Evolutionary conservation across 345 rosid species (phyloP), one percentile per base, ranked within the genome.

Genomic region (Salix arbutifolia): DNA sequence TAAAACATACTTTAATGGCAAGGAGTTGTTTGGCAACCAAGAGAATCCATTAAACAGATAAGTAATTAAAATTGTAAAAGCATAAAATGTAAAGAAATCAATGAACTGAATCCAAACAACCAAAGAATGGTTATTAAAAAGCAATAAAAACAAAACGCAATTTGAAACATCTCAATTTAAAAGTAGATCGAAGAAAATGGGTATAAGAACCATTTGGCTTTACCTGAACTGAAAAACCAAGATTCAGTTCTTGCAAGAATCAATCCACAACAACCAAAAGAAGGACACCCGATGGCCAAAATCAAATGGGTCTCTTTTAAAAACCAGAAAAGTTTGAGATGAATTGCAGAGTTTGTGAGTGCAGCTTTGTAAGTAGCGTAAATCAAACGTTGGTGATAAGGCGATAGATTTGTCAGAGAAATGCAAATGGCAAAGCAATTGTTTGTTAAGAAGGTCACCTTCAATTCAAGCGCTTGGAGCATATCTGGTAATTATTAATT

Each of bases 161-260:
- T 28, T 65, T 46, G 33, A 4, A 30, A 35, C 37, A 71, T 18
- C 65, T 52, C 9, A 30, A 66, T 58, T 42, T 16, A 23, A 53
- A 50, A 74, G 71, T 78, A 75, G 84, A 84, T 79, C 83, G 53
- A 67, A 21, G 70, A 71, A 74, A 73, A n/a, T 62, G 58, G 78
- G 44, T n/a, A 62, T 25, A n/a, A 71, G 74, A 75, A 77, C 11
- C 62, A 56, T n/a, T n/a, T 21, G 62, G 62, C 81, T 78, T 31
- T 60, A 78, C 89, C 86, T 62, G 46, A 76, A 74, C 67, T 28
- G 67, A 71, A 80, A 71, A 71, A 74, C 38, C 86, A 80, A 71
- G 53, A 74, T 60, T 17, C 79, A 69, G 60, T 56, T 56, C 18
- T 61, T 67, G 61, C 76, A 80, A 35, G 73, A 81, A 74, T 56